Evolutionary conservation across 2,329 filamentous ascomycete genomes (phyloP).

Genomic region (Xylaria sp.): DNA sequence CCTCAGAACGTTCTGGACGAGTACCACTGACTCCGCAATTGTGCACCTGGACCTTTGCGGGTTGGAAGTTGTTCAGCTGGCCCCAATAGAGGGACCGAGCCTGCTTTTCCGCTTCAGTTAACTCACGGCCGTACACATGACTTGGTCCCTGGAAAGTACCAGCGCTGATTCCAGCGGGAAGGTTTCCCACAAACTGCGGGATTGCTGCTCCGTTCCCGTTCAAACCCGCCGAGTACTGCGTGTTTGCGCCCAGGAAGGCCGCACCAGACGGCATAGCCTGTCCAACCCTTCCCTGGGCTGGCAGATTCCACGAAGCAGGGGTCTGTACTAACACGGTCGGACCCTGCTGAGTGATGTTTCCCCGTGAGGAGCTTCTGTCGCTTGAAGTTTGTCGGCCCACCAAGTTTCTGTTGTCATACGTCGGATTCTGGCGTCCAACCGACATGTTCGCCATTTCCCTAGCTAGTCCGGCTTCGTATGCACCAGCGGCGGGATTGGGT

Average conservation of each 20-base stretch:
- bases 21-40: background rate
- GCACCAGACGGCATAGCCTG: conserved; percentile 5
- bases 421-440: conserved; percentile 13
- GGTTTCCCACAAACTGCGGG: conserved; percentile 53
- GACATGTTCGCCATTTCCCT: conserved; percentile 14
- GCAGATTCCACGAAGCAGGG: background rate
- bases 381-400: conserved; percentile 4
- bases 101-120: conserved; percentile 54
- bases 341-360: background rate
- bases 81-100: conserved; percentile 59
- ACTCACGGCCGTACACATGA: conserved; percentile 48
- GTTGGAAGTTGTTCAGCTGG: conserved; percentile 57
- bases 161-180: conserved; percentile 42
- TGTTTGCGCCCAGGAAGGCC: conserved; percentile 8
- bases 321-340: conserved; percentile 1
- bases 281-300: background rate
- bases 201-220: conserved; percentile 18
- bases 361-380: conserved; percentile 12
- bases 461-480: no score
- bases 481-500: conserved; percentile 14
- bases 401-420: conserved; percentile 9
- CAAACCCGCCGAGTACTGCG: conserved; percentile 1
- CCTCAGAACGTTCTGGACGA: conserved; percentile 5
- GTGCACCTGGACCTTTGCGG: conserved; percentile 36
- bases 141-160: conserved; percentile 43